These are phyloP conservation scores for Rhodotorula sp. DNA, from an alignment of 1,284 basidiomycete genomes.

Conservation along the genomic window DNA sequence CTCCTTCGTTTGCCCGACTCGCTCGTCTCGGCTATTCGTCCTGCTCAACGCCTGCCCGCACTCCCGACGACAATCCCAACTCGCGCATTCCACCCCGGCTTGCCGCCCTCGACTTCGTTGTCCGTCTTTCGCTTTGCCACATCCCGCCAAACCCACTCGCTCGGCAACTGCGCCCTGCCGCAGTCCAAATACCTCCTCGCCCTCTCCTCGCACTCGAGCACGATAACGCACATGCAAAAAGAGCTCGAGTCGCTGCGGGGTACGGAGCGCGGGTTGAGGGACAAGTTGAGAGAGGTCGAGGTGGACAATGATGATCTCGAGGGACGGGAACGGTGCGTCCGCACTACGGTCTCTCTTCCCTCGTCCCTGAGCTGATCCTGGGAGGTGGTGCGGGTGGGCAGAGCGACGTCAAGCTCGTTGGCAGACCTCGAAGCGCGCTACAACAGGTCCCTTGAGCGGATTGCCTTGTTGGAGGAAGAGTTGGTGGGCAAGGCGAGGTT, in stretches of 20 bases:
- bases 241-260: constrained; percentile 64
- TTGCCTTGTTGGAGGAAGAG: constrained; percentile 94
- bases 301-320: constrained; percentile 96
- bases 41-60: too few species aligned
- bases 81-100: too few species aligned
- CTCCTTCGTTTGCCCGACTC: too few species aligned
- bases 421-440: constrained; percentile 78
- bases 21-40: too few species aligned
- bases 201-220: constrained; percentile 84
- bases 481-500: constrained; percentile 83
- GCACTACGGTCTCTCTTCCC: background rate
- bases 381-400: background rate
- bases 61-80: too few species aligned
- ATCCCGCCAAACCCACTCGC: too few species aligned
- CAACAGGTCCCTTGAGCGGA: constrained; percentile 87
- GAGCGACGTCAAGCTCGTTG: constrained; percentile 53
- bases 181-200: constrained; percentile 83
- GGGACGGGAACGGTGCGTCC: constrained; percentile 40
- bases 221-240: constrained; percentile 76
- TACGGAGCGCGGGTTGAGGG: constrained; percentile 40
- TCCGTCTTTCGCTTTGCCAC: too few species aligned
- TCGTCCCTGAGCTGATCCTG: too few species aligned
- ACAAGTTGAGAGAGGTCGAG: constrained; percentile 65
- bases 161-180: too few species aligned
- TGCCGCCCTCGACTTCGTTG: too few species aligned